Evolutionary conservation across 2,329 filamentous ascomycete genomes (phyloP).

Genomic region (Pseudohalonectria lignicola): DNA sequence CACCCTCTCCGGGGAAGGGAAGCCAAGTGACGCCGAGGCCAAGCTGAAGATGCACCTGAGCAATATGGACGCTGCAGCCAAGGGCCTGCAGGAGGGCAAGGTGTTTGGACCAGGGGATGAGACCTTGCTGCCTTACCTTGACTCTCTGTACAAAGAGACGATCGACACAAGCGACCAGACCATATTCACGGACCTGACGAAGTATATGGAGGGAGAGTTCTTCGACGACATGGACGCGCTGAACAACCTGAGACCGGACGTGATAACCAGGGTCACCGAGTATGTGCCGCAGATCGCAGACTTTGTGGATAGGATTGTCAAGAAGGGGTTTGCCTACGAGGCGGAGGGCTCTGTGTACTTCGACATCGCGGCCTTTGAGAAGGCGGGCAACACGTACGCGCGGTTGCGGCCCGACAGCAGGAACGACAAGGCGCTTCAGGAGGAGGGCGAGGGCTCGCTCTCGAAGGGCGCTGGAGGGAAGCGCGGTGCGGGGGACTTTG

Average conservation of each 20-base stretch:
- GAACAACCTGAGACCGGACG: conserved; percentile 74
- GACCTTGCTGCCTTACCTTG: conserved; percentile 73
- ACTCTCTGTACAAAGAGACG: conserved; percentile 53
- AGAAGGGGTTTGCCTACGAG: conserved; percentile 79
- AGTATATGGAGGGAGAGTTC: conserved; percentile 80
- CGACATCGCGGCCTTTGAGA: conserved; percentile 79
- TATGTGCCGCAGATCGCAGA: conserved; percentile 79
- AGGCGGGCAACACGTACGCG: conserved; percentile 74
- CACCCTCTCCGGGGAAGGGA: conserved; percentile 10
- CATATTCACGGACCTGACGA: conserved; percentile 79
- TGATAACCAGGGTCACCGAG: conserved; percentile 82
- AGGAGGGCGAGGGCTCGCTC: conserved; percentile 82
- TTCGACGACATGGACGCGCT: conserved; percentile 77
- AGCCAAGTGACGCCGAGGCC: conserved; percentile 14
- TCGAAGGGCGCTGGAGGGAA: conserved; percentile 54
- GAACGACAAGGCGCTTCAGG: conserved; percentile 71
- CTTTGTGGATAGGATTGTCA: conserved; percentile 73
- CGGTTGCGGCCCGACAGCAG: conserved; percentile 75
- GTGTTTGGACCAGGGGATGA: conserved; percentile 48
- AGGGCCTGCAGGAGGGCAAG: conserved; percentile 8
- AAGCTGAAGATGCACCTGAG: conserved; percentile 11
- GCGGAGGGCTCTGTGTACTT: conserved; percentile 86
- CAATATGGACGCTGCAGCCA: conserved; percentile 15
- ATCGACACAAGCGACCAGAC: conserved; percentile 51
- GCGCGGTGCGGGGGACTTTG: conserved; percentile 72